phyloP scores from a whole-genome alignment of 371 early-diverging fungal species.

The Mucor mucedo region DNA sequence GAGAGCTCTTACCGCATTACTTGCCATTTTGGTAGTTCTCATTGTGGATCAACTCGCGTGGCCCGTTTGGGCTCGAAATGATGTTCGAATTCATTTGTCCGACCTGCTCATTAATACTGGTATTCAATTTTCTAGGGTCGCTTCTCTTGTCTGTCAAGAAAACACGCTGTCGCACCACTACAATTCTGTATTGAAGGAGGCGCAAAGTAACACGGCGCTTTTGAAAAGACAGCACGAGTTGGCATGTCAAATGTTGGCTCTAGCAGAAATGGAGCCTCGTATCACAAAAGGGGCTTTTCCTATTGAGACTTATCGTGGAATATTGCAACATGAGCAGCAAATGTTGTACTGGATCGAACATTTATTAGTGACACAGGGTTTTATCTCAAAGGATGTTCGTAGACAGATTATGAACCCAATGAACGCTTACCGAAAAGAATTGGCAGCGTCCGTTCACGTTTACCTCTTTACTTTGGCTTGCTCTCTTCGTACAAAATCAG shows the following conservation, averaged over 20 bases:
- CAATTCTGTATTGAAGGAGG: slow-evolving; percentile 23
- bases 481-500: slow-evolving; percentile 41
- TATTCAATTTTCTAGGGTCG: slow-evolving; percentile 48
- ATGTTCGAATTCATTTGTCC: slow-evolving; percentile 30
- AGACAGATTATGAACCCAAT: slow-evolving; percentile 36
- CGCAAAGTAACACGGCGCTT: slow-evolving; percentile 2
- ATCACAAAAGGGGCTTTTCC: slow-evolving; percentile 48
- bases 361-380: slow-evolving; percentile 26
- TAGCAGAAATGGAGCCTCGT: slow-evolving; percentile 41
- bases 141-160: slow-evolving; percentile 43
- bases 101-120: slow-evolving; percentile 45
- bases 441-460: slow-evolving; percentile 46
- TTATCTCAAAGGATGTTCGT: slow-evolving; percentile 35
- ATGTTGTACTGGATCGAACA: slow-evolving; percentile 50
- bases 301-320: slow-evolving; percentile 24
- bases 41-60: slow-evolving; percentile 39
- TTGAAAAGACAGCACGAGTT: slow-evolving; percentile 26
- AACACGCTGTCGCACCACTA: slow-evolving; percentile 34
- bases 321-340: slow-evolving; percentile 38
- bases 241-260: slow-evolving; percentile 27
- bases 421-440: slow-evolving; percentile 40
- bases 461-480: slow-evolving; percentile 47
- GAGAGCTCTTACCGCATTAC: slow-evolving; percentile 39
- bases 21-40: slow-evolving; percentile 47
- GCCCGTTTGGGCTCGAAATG: slow-evolving; percentile 50